phyloP scores from a whole-genome alignment of 441 rosid genomes.

The Arabidopsis lyrata region DNA sequence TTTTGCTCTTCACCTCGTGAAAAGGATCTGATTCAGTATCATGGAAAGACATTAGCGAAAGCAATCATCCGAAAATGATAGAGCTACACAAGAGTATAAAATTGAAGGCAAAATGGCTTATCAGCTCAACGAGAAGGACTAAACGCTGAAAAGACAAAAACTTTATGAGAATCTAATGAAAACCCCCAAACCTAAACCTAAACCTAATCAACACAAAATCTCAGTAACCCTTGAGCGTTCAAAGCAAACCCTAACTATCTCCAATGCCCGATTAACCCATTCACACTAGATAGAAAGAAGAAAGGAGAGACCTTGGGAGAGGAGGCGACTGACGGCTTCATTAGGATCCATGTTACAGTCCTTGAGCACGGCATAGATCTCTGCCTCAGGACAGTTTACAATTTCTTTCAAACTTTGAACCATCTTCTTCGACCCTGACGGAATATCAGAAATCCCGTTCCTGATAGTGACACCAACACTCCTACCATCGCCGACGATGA shows the following conservation, averaged over 20 bases:
- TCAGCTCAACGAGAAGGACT: not conserved
- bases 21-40: slow-evolving; percentile 72
- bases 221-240: not conserved
- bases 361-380: slow-evolving; percentile 95
- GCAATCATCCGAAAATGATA: not conserved
- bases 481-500: slow-evolving; percentile 51
- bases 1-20: slow-evolving; percentile 95
- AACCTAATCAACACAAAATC: slow-evolving; percentile 13
- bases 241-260: slow-evolving; percentile 5
- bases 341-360: slow-evolving; percentile 99
- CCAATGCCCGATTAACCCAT: not conserved
- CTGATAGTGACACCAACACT: slow-evolving; percentile 54
- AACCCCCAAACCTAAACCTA: too few relatives aligned
- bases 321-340: slow-evolving; percentile 95
- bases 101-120: not conserved
- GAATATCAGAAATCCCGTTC: slow-evolving; percentile 70
- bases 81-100: too few relatives aligned
- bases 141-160: not conserved
- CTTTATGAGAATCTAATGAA: not conserved
- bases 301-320: slow-evolving; percentile 69
- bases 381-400: slow-evolving; percentile 83
- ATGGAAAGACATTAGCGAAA: not conserved
- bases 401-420: slow-evolving; percentile 96
- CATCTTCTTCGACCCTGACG: slow-evolving; percentile 78
- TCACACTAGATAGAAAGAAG: not conserved